Conservation (phyloP, 2,329 filamentous ascomycete species). For the Aureobasidium subglaciale region DNA sequence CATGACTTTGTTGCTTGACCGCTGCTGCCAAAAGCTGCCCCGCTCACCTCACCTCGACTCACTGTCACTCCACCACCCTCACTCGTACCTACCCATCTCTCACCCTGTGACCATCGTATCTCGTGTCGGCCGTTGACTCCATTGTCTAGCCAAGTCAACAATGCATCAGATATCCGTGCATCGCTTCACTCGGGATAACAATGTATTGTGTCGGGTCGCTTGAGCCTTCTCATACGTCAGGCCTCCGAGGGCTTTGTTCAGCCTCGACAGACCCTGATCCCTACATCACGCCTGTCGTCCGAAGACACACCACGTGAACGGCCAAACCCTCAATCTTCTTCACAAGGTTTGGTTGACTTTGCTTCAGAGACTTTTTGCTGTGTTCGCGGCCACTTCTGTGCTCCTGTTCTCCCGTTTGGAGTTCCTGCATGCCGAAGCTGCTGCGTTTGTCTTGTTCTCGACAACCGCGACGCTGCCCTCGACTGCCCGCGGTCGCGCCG, state of each 20-base stretch:
- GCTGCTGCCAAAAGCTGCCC: background rate
- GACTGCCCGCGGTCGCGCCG: background rate
- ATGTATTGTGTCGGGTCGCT: background rate
- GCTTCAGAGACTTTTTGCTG: background rate
- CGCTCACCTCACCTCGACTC: background rate
- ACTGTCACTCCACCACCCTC: background rate
- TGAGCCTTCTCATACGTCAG: background rate
- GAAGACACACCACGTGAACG: background rate
- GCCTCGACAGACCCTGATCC: background rate
- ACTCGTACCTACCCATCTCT: background rate
- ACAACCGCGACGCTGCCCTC: constrained; percentile 3
- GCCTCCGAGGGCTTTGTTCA: background rate
- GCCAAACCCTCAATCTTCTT: background rate
- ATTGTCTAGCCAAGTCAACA: background rate
- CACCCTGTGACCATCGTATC: background rate
- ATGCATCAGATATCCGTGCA: background rate
- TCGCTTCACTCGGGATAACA: background rate
- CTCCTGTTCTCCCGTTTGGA: background rate
- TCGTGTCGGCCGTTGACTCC: background rate
- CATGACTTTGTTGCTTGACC: background rate
- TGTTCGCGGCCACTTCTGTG: background rate
- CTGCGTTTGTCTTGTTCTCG: background rate
- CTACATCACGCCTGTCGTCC: background rate
- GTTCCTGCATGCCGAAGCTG: background rate
- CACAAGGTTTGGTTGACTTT: background rate